A percentile compares a stretch with the other conserved stretches of the same genome.
Evolutionary conservation across 2,329 filamentous ascomycete species (phyloP).

Genomic region (Xylariaceae sp.): DNA sequence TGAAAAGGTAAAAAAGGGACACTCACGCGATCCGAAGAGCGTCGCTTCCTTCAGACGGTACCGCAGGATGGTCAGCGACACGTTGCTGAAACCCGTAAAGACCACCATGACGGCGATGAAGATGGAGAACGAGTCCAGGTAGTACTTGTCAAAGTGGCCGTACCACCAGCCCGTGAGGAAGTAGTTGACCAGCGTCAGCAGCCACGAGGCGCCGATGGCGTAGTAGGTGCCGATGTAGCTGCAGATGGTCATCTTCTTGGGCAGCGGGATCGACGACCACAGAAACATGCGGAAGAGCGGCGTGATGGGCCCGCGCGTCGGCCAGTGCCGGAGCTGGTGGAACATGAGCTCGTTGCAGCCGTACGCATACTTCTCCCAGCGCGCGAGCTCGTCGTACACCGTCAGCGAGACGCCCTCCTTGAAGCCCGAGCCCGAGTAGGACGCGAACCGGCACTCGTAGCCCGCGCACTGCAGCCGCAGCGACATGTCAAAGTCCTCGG

Average conservation of each 20-base stretch:
- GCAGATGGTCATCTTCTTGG: slow-evolving; percentile 67
- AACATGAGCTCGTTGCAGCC: slow-evolving; percentile 79
- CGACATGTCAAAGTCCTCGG: slow-evolving; percentile 77
- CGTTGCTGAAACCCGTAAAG: slow-evolving; percentile 25
- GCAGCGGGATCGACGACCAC: slow-evolving; percentile 64
- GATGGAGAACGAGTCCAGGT: slow-evolving; percentile 49
- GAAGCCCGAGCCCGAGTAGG: slow-evolving; percentile 69
- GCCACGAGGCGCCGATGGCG: slow-evolving; percentile 68
- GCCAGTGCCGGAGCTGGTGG: slow-evolving; percentile 68
- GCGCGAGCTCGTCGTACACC: slow-evolving; percentile 75
- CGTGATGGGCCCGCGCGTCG: slow-evolving; percentile 67
- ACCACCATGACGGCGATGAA: slow-evolving; percentile 26
- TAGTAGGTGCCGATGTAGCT: slow-evolving; percentile 78
- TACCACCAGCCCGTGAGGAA: slow-evolving; percentile 66
- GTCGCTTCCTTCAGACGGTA: slow-evolving; percentile 48
- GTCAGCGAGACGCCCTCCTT: slow-evolving; percentile 79
- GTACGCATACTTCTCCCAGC: slow-evolving; percentile 84
- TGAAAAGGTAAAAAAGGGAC: no score
- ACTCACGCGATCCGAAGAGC: slow-evolving; percentile 36
- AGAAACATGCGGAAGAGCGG: slow-evolving; percentile 70
- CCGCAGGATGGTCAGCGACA: slow-evolving; percentile 48
- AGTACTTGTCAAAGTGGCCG: slow-evolving; percentile 46
- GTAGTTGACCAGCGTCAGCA: slow-evolving; percentile 67
- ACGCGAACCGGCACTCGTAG: slow-evolving; percentile 65
- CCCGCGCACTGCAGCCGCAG: slow-evolving; percentile 65